Evolutionary conservation across 164 flowering plant genomes (phyloP).

Genomic region (Platanus orientalis): DNA sequence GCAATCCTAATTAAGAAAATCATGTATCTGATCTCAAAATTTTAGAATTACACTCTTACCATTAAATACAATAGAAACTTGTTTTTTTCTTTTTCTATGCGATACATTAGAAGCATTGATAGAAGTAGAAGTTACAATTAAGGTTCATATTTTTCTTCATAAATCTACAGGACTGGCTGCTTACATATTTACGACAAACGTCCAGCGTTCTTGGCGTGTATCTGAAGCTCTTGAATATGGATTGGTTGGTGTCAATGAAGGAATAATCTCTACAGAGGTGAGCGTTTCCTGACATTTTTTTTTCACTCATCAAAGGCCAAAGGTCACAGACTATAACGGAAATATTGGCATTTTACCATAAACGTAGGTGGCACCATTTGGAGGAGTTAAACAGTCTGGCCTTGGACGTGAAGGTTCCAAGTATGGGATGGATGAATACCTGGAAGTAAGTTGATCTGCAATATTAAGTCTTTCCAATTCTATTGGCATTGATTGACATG

Average conservation of each 20-base stretch:
- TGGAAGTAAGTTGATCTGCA: conserved; percentile 54
- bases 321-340: too few species aligned
- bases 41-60: too few species aligned
- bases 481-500: not conserved
- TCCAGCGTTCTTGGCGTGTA: conserved; percentile 92
- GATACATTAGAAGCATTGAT: too few species aligned
- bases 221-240: conserved; percentile 97
- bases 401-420: conserved; percentile 98
- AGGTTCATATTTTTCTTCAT: not conserved
- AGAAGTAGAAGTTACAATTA: not conserved
- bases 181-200: conserved; percentile 69
- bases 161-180: conserved; percentile 76
- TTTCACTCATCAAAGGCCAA: not conserved
- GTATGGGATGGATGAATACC: conserved; percentile 89
- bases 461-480: not conserved
- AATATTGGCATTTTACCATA: not conserved
- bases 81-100: too few species aligned
- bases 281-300: conserved; percentile 1
- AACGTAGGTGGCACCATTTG: conserved; percentile 97
- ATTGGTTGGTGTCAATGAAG: conserved; percentile 94
- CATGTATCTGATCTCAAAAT: too few species aligned
- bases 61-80: too few species aligned
- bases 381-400: conserved; percentile 94
- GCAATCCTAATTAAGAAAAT: not conserved
- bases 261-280: conserved; percentile 92